Conservation (phyloP, 768 basidiomycete species). For the Tulasnella calospora region DNA sequence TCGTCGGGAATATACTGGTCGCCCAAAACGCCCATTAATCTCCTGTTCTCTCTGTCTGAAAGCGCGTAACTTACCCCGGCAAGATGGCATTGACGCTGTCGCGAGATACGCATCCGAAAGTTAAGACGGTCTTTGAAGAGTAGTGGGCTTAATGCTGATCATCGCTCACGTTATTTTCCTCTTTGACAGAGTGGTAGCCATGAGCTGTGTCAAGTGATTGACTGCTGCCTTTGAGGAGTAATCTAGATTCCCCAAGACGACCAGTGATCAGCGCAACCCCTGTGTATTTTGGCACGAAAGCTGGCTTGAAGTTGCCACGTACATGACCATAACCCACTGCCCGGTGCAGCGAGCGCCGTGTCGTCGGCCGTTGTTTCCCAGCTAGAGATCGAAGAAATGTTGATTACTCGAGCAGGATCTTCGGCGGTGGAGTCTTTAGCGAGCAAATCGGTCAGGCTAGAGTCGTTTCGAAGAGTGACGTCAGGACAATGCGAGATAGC, state of each 20-base stretch:
- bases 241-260: slow-evolving; percentile 42
- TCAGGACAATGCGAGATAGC: neutral
- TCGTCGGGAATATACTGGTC: slow-evolving; percentile 66
- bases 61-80: slow-evolving; percentile 53
- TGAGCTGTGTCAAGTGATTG: slow-evolving; percentile 70
- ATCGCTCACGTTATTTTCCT: slow-evolving; percentile 59
- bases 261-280: neutral
- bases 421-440: slow-evolving; percentile 56
- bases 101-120: neutral
- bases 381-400: slow-evolving; percentile 69
- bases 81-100: slow-evolving; percentile 75
- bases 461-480: neutral
- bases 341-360: slow-evolving; percentile 45
- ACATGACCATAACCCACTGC: slow-evolving; percentile 77
- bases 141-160: neutral
- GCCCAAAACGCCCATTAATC: neutral
- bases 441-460: slow-evolving; percentile 55
- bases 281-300: neutral
- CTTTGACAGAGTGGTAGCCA: slow-evolving; percentile 61
- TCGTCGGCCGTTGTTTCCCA: slow-evolving; percentile 51
- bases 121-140: neutral
- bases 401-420: slow-evolving; percentile 74
- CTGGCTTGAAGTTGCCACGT: slow-evolving; percentile 35
- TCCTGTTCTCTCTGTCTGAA: neutral
- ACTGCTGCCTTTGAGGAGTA: slow-evolving; percentile 81